These are phyloP conservation scores for Claviceps sp. DNA, from an alignment of 2,329 filamentous ascomycete genomes.

Conservation along the genomic window DNA sequence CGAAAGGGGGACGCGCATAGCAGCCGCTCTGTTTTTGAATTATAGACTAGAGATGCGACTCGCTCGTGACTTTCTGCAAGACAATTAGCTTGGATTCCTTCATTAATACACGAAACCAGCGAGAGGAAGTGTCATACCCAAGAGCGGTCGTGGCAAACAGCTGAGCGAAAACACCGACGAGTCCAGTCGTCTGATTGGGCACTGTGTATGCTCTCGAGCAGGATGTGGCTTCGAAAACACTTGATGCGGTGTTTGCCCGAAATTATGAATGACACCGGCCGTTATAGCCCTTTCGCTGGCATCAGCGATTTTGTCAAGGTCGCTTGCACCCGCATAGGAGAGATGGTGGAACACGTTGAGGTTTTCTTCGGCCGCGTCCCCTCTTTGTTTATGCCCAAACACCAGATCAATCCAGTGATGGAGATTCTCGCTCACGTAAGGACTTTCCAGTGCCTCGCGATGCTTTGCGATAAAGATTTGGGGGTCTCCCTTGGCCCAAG, in stretches of 20 bases:
- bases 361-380: constrained; percentile 80
- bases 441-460: constrained; percentile 87
- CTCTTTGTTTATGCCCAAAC: constrained; percentile 87
- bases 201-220: constrained; percentile 53
- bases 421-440: constrained; percentile 77
- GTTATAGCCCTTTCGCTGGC: constrained; percentile 76
- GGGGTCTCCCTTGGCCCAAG: constrained; percentile 92
- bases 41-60: constrained; percentile 66
- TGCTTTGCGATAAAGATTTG: constrained; percentile 93
- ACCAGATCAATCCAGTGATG: constrained; percentile 94
- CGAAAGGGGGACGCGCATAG: constrained; percentile 74
- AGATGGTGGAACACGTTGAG: constrained; percentile 94
- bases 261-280: constrained; percentile 96
- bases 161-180: constrained; percentile 62
- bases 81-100: neutral
- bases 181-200: constrained; percentile 59
- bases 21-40: constrained; percentile 66
- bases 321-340: constrained; percentile 86
- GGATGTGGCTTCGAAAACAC: constrained; percentile 77
- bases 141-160: constrained; percentile 63
- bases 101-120: neutral
- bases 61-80: constrained; percentile 53
- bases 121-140: constrained; percentile 32
- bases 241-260: constrained; percentile 93
- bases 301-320: constrained; percentile 83